These are phyloP conservation scores for Nemania bipapillata DNA, from an alignment of 2,329 filamentous ascomycete species.

Conservation along the genomic window DNA sequence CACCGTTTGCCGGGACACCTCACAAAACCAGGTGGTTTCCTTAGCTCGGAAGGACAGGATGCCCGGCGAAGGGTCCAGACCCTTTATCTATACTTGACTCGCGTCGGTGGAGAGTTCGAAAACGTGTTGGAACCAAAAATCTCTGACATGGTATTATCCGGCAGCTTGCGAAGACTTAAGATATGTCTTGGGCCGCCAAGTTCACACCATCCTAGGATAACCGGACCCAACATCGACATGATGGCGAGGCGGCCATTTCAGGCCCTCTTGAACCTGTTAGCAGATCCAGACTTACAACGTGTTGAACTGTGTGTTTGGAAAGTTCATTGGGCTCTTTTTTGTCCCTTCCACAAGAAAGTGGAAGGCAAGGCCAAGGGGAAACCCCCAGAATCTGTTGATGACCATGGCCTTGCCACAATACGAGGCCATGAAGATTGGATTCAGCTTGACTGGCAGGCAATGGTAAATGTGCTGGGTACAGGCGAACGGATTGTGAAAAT, in stretches of 20 bases:
- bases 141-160: slow-evolving; percentile 50
- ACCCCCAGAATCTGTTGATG: slow-evolving; percentile 38
- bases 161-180: slow-evolving; percentile 44
- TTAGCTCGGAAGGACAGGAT: slow-evolving; percentile 46
- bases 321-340: slow-evolving; percentile 55
- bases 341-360: slow-evolving; percentile 54
- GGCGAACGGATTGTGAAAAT: slow-evolving; percentile 32
- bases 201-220: slow-evolving; percentile 27
- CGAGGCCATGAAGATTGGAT: slow-evolving; percentile 35
- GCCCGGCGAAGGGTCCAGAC: slow-evolving; percentile 47
- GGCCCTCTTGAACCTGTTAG: slow-evolving; percentile 56
- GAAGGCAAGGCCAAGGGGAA: slow-evolving; percentile 26
- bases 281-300: slow-evolving; percentile 58
- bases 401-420: slow-evolving; percentile 40
- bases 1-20: slow-evolving; percentile 47
- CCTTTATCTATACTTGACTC: slow-evolving; percentile 45
- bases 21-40: slow-evolving; percentile 47
- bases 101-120: slow-evolving; percentile 50
- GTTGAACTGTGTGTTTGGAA: slow-evolving; percentile 55
- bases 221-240: slow-evolving; percentile 37
- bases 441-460: slow-evolving; percentile 33
- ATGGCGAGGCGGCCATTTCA: slow-evolving; percentile 48
- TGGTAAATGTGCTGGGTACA: slow-evolving; percentile 24
- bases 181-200: slow-evolving; percentile 44
- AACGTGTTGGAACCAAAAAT: slow-evolving; percentile 45